These are phyloP conservation scores for Plasmodium billcollinsi DNA, from an alignment of 169 alveolate genomes.

Conservation along the genomic window DNA sequence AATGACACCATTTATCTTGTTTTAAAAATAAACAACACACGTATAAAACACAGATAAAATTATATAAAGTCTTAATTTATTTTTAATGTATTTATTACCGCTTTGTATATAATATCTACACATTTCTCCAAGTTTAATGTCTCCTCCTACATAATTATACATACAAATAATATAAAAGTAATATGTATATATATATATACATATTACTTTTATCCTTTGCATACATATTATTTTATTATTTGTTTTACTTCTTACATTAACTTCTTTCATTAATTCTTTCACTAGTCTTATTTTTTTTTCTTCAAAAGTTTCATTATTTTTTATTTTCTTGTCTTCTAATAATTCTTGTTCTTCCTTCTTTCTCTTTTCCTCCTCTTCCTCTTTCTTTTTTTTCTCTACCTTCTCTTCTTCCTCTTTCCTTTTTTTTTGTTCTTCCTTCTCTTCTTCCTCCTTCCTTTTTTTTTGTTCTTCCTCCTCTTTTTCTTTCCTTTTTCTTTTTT, in stretches of 20 bases:
- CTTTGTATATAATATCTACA: constrained; percentile 62
- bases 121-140: constrained; percentile 26
- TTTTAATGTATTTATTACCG: constrained; percentile 19
- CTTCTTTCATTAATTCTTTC: constrained; percentile 7
- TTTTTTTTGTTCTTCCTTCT: constrained; percentile 1
- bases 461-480: not conserved
- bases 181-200: not conserved
- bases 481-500: not conserved
- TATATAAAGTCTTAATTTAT: not conserved
- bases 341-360: not conserved
- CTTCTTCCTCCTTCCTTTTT: not conserved
- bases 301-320: not conserved
- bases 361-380: too few relatives aligned
- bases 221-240: not conserved
- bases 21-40: too few relatives aligned
- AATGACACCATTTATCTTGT: too few relatives aligned
- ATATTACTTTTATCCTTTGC: too few relatives aligned
- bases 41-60: not conserved
- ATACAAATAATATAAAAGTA: not conserved
- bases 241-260: constrained; percentile 15
- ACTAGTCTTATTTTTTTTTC: constrained; percentile 22
- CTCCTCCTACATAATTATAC: constrained; percentile 15
- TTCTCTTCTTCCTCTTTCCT: not conserved
- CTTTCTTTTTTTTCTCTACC: not conserved
- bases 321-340: not conserved